These are phyloP conservation scores for Leishmania amazonensis DNA, from an alignment of 208 protist species.

Conservation along the genomic window DNA sequence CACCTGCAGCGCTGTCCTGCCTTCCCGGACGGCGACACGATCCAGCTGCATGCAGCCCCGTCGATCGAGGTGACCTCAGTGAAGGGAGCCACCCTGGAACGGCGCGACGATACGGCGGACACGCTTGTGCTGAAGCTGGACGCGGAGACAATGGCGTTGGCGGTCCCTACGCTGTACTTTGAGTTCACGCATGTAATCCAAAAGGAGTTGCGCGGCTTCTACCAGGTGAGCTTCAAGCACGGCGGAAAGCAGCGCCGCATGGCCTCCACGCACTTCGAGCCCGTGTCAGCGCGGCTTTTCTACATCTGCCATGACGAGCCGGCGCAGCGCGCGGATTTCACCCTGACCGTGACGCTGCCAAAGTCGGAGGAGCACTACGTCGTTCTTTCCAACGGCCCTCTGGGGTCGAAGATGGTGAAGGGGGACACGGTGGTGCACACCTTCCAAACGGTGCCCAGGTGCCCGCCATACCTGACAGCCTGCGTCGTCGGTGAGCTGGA, in stretches of 20 bases:
- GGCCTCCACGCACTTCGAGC: conserved; percentile 97
- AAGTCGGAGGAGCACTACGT: conserved; percentile 62
- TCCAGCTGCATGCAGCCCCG: conserved; percentile 72
- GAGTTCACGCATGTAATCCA: conserved; percentile 83
- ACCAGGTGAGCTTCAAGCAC: conserved; percentile 75
- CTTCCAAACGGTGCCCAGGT: conserved; percentile 90
- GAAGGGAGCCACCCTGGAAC: conserved; percentile 51
- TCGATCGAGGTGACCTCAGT: conserved; percentile 59
- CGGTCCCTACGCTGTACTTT: conserved; percentile 68
- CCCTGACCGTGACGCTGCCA: conserved; percentile 85
- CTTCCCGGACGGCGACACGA: conserved; percentile 29
- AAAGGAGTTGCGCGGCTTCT: conserved; percentile 93
- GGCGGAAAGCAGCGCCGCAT: conserved; percentile 85
- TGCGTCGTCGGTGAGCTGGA: conserved; percentile 95
- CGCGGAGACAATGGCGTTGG: conserved; percentile 33
- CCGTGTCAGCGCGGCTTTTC: conserved; percentile 92
- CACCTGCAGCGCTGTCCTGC: conserved; percentile 42
- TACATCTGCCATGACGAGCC: conserved; percentile 98
- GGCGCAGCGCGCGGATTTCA: conserved; percentile 95
- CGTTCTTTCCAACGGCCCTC: conserved; percentile 78
- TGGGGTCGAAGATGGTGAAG: conserved; percentile 43
- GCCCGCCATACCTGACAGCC: conserved; percentile 97
- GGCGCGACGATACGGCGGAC: conserved; percentile 46
- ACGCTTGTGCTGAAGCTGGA: conserved; percentile 73
- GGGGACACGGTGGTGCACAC: conserved; percentile 41